Evolutionary conservation across 2,329 filamentous ascomycete genomes (phyloP).

Genomic region (Neopestalotiopsis sp.): DNA sequence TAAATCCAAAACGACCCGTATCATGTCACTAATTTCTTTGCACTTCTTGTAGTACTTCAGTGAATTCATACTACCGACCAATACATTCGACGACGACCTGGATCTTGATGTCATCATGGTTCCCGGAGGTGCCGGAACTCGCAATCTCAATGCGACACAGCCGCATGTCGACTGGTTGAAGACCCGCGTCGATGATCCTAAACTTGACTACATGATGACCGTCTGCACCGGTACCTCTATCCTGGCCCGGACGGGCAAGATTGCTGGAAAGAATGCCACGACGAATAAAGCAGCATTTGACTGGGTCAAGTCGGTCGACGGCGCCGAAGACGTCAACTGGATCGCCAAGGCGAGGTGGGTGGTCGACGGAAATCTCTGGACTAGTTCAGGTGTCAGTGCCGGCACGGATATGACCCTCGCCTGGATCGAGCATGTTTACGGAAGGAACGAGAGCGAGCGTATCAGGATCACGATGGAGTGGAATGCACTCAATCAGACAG

Average conservation of each 20-base stretch:
- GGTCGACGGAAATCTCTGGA: constrained; percentile 29
- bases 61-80: constrained; percentile 28
- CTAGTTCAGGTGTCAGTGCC: constrained; percentile 28
- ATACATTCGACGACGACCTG: constrained; percentile 27
- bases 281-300: constrained; percentile 27
- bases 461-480: constrained; percentile 25
- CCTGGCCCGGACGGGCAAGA: constrained; percentile 26
- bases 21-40: neutral
- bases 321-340: constrained; percentile 25
- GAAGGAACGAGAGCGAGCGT: constrained; percentile 23
- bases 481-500: constrained; percentile 23
- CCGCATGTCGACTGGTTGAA: constrained; percentile 27
- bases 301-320: constrained; percentile 24
- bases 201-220: constrained; percentile 23
- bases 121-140: constrained; percentile 27
- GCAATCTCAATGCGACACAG: constrained; percentile 25
- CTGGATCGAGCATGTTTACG: constrained; percentile 23
- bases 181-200: constrained; percentile 21
- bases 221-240: constrained; percentile 29
- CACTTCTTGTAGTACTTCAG: constrained; percentile 20
- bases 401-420: constrained; percentile 27
- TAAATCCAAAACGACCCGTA: too few species aligned
- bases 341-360: constrained; percentile 29
- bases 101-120: constrained; percentile 30
- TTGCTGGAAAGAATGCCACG: constrained; percentile 25